Conservation (phyloP, 495 filamentous ascomycete species). For the Hypoxylon cercidicola region DNA sequence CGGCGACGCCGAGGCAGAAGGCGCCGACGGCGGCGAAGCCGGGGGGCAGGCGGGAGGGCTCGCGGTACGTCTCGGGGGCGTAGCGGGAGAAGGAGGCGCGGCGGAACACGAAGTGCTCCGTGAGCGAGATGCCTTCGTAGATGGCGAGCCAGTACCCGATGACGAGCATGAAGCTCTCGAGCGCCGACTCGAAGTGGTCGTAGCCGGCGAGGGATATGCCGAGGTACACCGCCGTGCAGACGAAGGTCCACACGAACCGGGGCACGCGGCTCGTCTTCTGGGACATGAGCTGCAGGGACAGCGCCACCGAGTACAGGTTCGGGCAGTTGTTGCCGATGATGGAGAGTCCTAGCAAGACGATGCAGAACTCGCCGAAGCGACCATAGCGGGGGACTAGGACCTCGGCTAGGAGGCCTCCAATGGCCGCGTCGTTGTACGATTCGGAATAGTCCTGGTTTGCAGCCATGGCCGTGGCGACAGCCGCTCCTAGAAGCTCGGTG, state of each 20-base stretch:
- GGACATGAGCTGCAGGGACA: conserved; percentile 78
- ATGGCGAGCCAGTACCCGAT: conserved; percentile 89
- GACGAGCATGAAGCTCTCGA: conserved; percentile 82
- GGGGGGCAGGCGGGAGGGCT: conserved; percentile 68
- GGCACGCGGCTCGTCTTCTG: conserved; percentile 73
- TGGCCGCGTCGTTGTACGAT: conserved; percentile 69
- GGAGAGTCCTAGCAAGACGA: conserved; percentile 80
- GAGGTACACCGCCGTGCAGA: conserved; percentile 74
- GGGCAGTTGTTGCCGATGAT: conserved; percentile 90
- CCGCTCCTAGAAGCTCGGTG: conserved; percentile 81
- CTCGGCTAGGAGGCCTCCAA: conserved; percentile 76
- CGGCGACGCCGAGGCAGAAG: conserved; percentile 75
- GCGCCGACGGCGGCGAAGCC: conserved; percentile 76
- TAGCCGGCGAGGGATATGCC: conserved; percentile 84
- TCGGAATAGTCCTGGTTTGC: conserved; percentile 65
- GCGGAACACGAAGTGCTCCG: conserved; percentile 83
- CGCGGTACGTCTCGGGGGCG: conserved; percentile 67
- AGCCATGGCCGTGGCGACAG: conserved; percentile 71
- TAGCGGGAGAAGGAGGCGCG: conserved; percentile 70
- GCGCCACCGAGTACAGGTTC: conserved; percentile 85
- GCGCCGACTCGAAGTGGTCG: conserved; percentile 72
- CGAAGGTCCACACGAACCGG: conserved; percentile 78
- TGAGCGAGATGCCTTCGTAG: conserved; percentile 76
- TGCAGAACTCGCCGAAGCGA: conserved; percentile 82
- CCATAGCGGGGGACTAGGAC: conserved; percentile 75